phyloP scores from a whole-genome alignment of 1,284 basidiomycete species.

The Caloboletus firmus region DNA sequence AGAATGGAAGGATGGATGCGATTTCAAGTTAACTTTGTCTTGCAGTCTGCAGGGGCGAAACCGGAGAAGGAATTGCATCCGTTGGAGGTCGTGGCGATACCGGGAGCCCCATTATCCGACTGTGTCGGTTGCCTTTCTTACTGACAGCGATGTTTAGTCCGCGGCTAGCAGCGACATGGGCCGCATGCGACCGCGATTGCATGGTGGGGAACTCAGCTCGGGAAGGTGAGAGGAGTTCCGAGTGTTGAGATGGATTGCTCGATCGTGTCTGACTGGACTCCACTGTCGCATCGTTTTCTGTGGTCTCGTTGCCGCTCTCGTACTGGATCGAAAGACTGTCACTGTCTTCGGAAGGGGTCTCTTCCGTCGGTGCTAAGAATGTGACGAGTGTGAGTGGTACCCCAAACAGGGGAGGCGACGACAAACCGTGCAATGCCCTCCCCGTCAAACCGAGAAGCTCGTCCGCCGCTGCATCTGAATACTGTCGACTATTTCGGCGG shows the following conservation, averaged over 20 bases:
- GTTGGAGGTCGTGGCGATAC: conserved; percentile 52
- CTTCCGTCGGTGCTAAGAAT: conserved; percentile 51
- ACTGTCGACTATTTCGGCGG: conserved; percentile 75
- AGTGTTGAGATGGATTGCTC: conserved; percentile 35
- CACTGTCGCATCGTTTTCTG: conserved; percentile 55
- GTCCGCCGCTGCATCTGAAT: conserved; percentile 77
- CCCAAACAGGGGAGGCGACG: conserved; percentile 10
- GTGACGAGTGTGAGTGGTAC: conserved; percentile 8
- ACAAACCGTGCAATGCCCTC: conserved; percentile 60
- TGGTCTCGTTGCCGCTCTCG: conserved; percentile 69
- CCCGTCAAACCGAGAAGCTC: conserved; percentile 72
- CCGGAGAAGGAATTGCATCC: conserved; percentile 19
- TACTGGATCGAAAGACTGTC: conserved; percentile 66
- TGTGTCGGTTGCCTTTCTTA: conserved; percentile 59
- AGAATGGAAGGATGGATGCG: background rate
- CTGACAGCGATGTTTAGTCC: conserved; percentile 64
- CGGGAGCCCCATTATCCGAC: conserved; percentile 62
- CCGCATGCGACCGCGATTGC: conserved; percentile 47
- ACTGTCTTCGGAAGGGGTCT: conserved; percentile 63
- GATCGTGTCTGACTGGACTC: conserved; percentile 51
- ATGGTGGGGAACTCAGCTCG: conserved; percentile 15
- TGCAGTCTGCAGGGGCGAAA: conserved; percentile 29
- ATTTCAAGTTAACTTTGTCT: conserved; percentile 24
- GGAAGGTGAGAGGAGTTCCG: conserved; percentile 20
- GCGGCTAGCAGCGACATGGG: conserved; percentile 61